A percentile compares a stretch with the other conserved stretches of the same genome.
Conservation (phyloP, 1,284 basidiomycete genomes). For the Microbotryomycetes sp. region DNA sequence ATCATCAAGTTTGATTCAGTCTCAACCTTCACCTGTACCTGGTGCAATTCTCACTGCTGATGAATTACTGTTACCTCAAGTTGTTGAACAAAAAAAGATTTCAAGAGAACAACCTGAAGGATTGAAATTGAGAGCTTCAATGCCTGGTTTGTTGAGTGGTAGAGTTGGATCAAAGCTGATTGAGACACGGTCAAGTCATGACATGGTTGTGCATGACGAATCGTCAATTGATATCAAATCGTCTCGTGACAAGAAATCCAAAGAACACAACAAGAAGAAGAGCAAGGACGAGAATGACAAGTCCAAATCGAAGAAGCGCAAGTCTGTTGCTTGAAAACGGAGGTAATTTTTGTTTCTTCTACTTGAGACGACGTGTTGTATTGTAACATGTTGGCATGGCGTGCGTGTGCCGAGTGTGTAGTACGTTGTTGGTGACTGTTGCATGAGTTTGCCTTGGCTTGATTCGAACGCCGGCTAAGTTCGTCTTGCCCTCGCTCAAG, state of each 20-base stretch:
- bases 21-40: constrained; percentile 31
- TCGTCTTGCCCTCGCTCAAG: too few species aligned
- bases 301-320: constrained; percentile 30
- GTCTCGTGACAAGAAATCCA: background rate
- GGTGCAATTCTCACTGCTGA: constrained; percentile 26
- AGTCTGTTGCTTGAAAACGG: too few species aligned
- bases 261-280: constrained; percentile 33
- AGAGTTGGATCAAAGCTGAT: constrained; percentile 12
- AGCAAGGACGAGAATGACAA: constrained; percentile 41
- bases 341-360: too few species aligned
- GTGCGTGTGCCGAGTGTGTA: too few species aligned
- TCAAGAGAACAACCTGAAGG: constrained; percentile 17
- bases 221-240: background rate
- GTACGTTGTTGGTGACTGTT: too few species aligned
- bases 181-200: background rate
- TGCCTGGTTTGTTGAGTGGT: constrained; percentile 5
- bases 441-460: too few species aligned
- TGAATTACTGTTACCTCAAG: constrained; percentile 13
- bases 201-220: background rate
- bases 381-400: too few species aligned
- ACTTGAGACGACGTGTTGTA: too few species aligned
- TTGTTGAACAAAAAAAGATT: constrained; percentile 1
- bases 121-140: constrained; percentile 14
- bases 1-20: constrained; percentile 25
- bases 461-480: too few species aligned